A percentile compares a stretch with the other conserved stretches of the same genome.
These are phyloP conservation scores for Saturnispora halmiae DNA, from an alignment of 805 yeast species.

Conservation along the genomic window DNA sequence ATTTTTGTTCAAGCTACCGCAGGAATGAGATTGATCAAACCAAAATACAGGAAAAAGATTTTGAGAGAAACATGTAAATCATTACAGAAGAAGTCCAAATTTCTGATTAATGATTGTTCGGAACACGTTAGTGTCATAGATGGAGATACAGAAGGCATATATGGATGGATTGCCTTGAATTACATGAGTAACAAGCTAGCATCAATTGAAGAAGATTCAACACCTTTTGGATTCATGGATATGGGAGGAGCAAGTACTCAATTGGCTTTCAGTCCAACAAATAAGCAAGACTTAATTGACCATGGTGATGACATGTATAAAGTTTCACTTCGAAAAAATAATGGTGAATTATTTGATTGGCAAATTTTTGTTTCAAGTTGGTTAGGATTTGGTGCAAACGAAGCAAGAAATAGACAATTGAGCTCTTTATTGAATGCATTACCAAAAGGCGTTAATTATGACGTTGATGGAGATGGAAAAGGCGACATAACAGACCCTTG, in stretches of 20 bases:
- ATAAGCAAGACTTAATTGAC: constrained; percentile 44
- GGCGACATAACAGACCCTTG: constrained; percentile 65
- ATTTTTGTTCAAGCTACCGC: constrained; percentile 92
- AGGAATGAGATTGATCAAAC: constrained; percentile 79
- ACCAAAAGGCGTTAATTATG: constrained; percentile 38
- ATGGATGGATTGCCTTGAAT: constrained; percentile 92
- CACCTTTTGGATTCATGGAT: constrained; percentile 87
- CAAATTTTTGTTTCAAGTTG: constrained; percentile 88
- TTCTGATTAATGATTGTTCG: constrained; percentile 49
- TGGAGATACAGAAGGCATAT: constrained; percentile 90
- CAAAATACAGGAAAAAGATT: constrained; percentile 42
- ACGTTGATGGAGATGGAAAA: constrained; percentile 38
- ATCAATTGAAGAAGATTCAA: constrained; percentile 32
- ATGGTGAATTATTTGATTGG: constrained; percentile 72
- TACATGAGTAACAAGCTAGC: constrained; percentile 65
- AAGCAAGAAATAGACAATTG: constrained; percentile 72
- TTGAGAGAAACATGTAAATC: constrained; percentile 52
- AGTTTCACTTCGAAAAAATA: constrained; percentile 54
- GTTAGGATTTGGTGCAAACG: constrained; percentile 97
- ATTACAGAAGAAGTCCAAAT: constrained; percentile 46
- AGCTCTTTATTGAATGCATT: constrained; percentile 41
- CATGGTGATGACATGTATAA: constrained; percentile 68
- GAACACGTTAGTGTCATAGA: constrained; percentile 79
- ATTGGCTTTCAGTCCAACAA: constrained; percentile 81
- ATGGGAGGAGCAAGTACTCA: constrained; percentile 99